These are phyloP conservation scores for Glomus cerebriforme DNA, from an alignment of 192 early-diverging fungal species.

Conservation along the genomic window DNA sequence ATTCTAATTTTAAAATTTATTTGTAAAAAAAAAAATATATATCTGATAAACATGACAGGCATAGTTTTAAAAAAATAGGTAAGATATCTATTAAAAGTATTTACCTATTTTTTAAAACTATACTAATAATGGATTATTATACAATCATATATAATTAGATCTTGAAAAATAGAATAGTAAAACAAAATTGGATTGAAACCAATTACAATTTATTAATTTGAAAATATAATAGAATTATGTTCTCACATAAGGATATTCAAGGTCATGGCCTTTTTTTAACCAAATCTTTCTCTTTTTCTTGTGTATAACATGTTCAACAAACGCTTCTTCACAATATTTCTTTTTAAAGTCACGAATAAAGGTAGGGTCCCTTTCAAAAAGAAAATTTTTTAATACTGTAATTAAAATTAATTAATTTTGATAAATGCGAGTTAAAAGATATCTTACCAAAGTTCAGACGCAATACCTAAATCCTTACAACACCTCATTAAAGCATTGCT, in stretches of 20 bases:
- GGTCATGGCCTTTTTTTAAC: slow-evolving; percentile 72
- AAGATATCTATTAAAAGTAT: no score
- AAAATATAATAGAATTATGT: no score
- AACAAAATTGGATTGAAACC: no score
- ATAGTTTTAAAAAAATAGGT: no score
- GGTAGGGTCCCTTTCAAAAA: slow-evolving; percentile 72
- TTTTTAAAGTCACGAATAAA: slow-evolving; percentile 88
- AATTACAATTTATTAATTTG: no score
- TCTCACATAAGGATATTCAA: slow-evolving; percentile 60
- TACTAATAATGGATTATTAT: no score
- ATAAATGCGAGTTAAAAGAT: not conserved
- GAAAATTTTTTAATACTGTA: not conserved
- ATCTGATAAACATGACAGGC: no score
- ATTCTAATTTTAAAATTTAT: no score
- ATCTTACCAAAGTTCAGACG: slow-evolving; percentile 83
- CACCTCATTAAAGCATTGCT: slow-evolving; percentile 94
- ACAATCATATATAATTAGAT: no score
- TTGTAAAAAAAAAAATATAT: no score
- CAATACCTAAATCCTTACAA: slow-evolving; percentile 94
- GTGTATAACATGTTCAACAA: slow-evolving; percentile 71
- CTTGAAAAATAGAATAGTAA: no score
- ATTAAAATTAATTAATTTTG: not conserved
- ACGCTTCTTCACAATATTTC: slow-evolving; percentile 74
- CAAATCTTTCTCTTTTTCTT: slow-evolving; percentile 84
- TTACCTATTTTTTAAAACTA: no score